Percentiles rank a stretch among this genome's conserved stretches.
Conservation (phyloP, 805 yeast species). For the Kluyveromyces lactis region DNA sequence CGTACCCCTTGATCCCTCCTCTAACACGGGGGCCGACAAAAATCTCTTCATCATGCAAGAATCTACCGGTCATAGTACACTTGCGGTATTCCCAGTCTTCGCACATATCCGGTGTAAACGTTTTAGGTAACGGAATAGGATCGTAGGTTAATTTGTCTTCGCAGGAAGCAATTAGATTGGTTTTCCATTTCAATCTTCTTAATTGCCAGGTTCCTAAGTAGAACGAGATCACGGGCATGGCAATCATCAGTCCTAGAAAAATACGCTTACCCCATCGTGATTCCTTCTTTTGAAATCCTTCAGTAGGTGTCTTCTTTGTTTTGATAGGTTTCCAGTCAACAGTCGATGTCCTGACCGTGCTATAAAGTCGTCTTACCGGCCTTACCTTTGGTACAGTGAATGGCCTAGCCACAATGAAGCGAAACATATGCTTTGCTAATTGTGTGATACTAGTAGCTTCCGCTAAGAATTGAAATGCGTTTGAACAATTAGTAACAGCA, state of each 20-base stretch:
- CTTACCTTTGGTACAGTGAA: background rate
- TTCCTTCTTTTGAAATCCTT: constrained; percentile 31
- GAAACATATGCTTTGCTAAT: background rate
- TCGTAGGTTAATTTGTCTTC: constrained; percentile 73
- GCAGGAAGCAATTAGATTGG: constrained; percentile 66
- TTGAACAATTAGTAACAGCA: no score
- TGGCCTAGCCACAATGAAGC: background rate
- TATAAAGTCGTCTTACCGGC: constrained; percentile 1
- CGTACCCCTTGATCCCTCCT: constrained; percentile 69
- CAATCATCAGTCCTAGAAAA: constrained; percentile 34
- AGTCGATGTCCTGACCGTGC: constrained; percentile 51
- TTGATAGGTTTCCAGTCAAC: constrained; percentile 81
- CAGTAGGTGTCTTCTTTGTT: constrained; percentile 34
- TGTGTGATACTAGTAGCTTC: no score
- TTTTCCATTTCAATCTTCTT: constrained; percentile 79
- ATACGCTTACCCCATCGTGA: constrained; percentile 25
- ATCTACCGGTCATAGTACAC: constrained; percentile 68
- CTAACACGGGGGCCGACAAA: constrained; percentile 84
- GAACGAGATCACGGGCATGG: constrained; percentile 85
- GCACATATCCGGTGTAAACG: constrained; percentile 55
- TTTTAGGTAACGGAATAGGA: constrained; percentile 63
- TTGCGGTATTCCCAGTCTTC: constrained; percentile 74
- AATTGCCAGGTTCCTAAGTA: constrained; percentile 93
- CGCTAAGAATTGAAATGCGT: no score
- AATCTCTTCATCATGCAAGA: constrained; percentile 78